phyloP scores from a whole-genome alignment of 2,329 filamentous ascomycete genomes.

The Xylaria sp. region DNA sequence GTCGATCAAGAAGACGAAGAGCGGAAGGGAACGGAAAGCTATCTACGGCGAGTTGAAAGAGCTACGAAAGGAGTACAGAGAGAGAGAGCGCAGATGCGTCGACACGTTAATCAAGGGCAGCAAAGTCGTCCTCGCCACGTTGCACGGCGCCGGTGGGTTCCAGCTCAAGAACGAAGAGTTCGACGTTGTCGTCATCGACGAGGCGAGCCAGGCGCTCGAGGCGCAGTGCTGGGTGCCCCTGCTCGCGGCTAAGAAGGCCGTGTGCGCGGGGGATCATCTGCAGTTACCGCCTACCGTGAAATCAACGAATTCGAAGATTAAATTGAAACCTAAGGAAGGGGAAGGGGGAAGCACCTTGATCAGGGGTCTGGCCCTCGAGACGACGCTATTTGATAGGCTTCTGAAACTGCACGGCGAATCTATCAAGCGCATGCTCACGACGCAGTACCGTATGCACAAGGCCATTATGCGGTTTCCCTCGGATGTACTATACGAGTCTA shows the following conservation, averaged over 20 bases:
- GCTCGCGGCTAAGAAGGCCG: constrained; percentile 78
- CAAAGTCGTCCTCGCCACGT: constrained; percentile 87
- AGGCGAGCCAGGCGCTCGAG: constrained; percentile 93
- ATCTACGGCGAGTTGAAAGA: constrained; percentile 88
- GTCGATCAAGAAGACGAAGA: constrained; percentile 84
- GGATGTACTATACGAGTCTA: constrained; percentile 81
- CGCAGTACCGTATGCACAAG: constrained; percentile 98
- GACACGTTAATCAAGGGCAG: constrained; percentile 75
- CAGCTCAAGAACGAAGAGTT: constrained; percentile 82
- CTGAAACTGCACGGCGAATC: constrained; percentile 77
- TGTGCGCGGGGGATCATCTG: constrained; percentile 92
- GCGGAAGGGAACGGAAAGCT: constrained; percentile 75
- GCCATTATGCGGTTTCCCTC: constrained; percentile 95
- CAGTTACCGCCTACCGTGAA: constrained; percentile 96
- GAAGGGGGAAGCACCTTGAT: constrained; percentile 48
- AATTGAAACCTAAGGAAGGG: constrained; percentile 44
- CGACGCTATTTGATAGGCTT: constrained; percentile 91
- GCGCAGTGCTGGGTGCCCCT: constrained; percentile 97
- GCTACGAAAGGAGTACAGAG: constrained; percentile 84
- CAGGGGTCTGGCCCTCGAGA: constrained; percentile 72
- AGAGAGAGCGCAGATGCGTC: constrained; percentile 83
- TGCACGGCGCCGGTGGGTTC: constrained; percentile 88
- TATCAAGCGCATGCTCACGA: constrained; percentile 95
- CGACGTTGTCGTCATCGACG: constrained; percentile 94
- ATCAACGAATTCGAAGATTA: constrained; percentile 62